A percentile compares a stretch with the other conserved stretches of the same genome.
phyloP scores from a whole-genome alignment of 2,329 filamentous ascomycete species.

The Lasiodiplodia gonubiensis region DNA sequence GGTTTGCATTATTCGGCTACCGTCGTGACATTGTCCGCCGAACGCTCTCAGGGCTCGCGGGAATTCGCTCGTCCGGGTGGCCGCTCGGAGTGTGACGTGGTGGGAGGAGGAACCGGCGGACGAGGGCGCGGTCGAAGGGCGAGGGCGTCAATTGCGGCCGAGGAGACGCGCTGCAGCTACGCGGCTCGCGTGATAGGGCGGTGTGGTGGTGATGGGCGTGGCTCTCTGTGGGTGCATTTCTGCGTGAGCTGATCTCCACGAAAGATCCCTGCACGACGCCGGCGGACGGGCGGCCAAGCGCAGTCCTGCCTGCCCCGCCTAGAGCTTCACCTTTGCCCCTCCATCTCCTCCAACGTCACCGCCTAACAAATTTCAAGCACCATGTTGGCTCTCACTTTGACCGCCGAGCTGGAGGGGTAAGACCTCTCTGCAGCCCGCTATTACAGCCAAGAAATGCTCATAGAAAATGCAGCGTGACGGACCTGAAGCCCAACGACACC shows the following conservation, averaged over 20 bases:
- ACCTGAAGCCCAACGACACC: conserved; percentile 83
- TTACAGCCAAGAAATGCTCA: background rate
- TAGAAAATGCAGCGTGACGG: conserved; percentile 76
- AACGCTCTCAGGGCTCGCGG: background rate
- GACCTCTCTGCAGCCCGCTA: background rate
- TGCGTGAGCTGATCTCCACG: conserved; percentile 17
- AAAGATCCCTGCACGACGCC: conserved; percentile 11
- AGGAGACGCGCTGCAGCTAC: conserved; percentile 1
- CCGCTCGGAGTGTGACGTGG: background rate
- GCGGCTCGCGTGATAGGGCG: background rate
- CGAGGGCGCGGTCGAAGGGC: background rate
- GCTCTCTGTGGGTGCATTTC: conserved; percentile 1
- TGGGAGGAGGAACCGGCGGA: background rate
- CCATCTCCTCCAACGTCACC: background rate
- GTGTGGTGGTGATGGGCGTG: conserved; percentile 3
- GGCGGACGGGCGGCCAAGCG: background rate
- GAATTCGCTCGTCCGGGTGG: background rate
- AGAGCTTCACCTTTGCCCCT: conserved; percentile 10
- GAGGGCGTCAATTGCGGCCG: background rate
- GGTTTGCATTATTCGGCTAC: conserved; percentile 63
- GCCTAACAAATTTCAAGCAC: conserved; percentile 20
- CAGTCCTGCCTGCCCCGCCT: conserved; percentile 13
- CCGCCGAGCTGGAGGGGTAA: conserved; percentile 46
- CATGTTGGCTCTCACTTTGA: conserved; percentile 47
- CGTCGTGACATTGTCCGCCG: conserved; percentile 15